Conservation (phyloP, 139 green algal species). For the Astrephomene gubernaculifera region DNA sequence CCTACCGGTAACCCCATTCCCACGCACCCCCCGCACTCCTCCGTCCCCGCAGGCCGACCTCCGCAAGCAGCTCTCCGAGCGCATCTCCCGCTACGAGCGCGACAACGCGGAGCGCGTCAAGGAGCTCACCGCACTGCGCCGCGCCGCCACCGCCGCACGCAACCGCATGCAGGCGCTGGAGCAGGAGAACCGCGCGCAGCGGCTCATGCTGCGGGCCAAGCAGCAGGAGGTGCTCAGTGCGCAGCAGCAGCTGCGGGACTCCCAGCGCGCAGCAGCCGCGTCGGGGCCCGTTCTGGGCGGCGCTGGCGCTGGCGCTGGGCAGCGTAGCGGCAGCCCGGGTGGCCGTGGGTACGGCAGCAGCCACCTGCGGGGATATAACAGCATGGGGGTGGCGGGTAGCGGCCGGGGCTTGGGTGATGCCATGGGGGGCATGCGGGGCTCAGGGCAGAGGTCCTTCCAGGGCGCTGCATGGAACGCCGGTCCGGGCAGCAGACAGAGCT, state of each 20-base stretch:
- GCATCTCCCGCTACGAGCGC: conserved; percentile 24
- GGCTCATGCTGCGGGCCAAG: conserved; percentile 38
- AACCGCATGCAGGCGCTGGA: conserved; percentile 36
- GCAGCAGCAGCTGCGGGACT: conserved; percentile 5
- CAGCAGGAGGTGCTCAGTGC: conserved; percentile 28
- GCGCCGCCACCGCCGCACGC: conserved; percentile 4
- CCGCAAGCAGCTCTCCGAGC: conserved; percentile 36
- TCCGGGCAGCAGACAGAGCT: too few relatives aligned
- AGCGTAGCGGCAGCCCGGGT: conserved; percentile 8
- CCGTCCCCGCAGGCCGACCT: conserved; percentile 24
- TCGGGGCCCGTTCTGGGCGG: too few relatives aligned
- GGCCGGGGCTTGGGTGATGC: too few relatives aligned
- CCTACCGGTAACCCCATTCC: too few relatives aligned
- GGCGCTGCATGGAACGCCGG: too few relatives aligned
- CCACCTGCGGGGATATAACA: too few relatives aligned
- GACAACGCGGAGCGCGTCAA: conserved; percentile 25
- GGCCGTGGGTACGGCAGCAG: not conserved
- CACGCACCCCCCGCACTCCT: not conserved
- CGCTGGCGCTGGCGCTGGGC: too few relatives aligned
- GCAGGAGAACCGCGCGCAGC: conserved; percentile 36
- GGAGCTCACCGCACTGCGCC: conserved; percentile 31
- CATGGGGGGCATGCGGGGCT: too few relatives aligned
- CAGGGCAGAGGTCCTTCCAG: too few relatives aligned
- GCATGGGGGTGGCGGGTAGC: too few relatives aligned
- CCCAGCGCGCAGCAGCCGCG: not conserved